Percentiles rank a stretch among this genome's conserved stretches.
These are phyloP conservation scores for Solanum appendiculatum DNA, from an alignment of 257 asterid species.

Conservation along the genomic window DNA sequence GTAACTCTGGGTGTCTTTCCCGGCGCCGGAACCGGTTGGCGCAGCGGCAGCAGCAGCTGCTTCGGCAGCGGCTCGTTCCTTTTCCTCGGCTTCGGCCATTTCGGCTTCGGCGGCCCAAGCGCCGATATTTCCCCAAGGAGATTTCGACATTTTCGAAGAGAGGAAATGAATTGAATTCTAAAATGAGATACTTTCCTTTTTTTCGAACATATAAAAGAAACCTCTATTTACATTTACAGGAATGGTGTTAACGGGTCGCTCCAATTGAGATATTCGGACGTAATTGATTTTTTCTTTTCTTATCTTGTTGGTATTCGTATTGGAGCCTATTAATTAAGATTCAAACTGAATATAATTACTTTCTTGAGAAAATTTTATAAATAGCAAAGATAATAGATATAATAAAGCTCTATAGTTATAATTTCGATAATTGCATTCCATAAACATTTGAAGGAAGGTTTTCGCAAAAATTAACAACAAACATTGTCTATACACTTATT, in stretches of 20 bases:
- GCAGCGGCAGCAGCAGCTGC: constrained; percentile 18
- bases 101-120: constrained; percentile 97
- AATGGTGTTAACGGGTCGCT: not conserved
- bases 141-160: constrained; percentile 56
- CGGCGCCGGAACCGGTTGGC: constrained; percentile 1
- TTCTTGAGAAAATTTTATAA: no score
- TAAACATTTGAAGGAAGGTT: no score
- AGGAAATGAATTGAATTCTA: not conserved
- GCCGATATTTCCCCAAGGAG: constrained; percentile 91
- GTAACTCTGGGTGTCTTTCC: constrained; percentile 21
- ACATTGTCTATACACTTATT: no score
- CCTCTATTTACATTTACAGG: not conserved
- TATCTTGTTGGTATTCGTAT: no score
- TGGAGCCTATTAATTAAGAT: no score
- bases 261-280: not conserved
- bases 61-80: constrained; percentile 54
- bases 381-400: no score
- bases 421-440: no score
- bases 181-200: not conserved
- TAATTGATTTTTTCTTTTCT: not conserved
- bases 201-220: not conserved
- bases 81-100: constrained; percentile 77
- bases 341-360: no score
- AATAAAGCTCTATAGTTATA: no score
- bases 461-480: no score